Evolutionary conservation across 345 rosid genomes (phyloP).

Genomic region (Citrus medica): DNA sequence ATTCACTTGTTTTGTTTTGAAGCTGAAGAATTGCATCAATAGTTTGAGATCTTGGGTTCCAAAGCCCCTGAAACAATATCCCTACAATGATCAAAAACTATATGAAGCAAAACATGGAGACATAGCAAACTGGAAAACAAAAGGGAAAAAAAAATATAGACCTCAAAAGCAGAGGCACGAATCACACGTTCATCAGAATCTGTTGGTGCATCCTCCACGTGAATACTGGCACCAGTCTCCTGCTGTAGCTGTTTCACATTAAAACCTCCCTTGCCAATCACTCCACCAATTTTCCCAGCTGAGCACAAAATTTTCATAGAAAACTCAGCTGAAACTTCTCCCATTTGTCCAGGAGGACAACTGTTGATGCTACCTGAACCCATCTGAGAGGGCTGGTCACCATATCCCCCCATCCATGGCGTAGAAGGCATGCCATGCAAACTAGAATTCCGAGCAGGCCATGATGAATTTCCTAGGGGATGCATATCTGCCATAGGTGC

Average conservation of each 20-base stretch:
- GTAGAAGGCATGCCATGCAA: slow-evolving; percentile 28
- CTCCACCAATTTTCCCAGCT: slow-evolving; percentile 53
- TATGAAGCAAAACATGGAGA: slow-evolving; percentile 5
- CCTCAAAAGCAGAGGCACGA: slow-evolving; percentile 53
- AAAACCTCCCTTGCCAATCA: slow-evolving; percentile 62
- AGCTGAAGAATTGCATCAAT: slow-evolving; percentile 59
- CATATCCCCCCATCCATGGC: slow-evolving; percentile 32
- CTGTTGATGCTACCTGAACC: slow-evolving; percentile 30
- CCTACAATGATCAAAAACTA: slow-evolving; percentile 22
- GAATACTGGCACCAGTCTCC: slow-evolving; percentile 55
- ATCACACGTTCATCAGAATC: slow-evolving; percentile 51
- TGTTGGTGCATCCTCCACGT: slow-evolving; percentile 45
- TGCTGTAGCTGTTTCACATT: slow-evolving; percentile 45
- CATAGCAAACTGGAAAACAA: not conserved
- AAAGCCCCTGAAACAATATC: slow-evolving; percentile 35
- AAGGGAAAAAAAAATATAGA: slow-evolving; percentile 13
- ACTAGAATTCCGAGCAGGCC: slow-evolving; percentile 31
- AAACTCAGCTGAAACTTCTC: slow-evolving; percentile 51
- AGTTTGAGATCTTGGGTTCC: slow-evolving; percentile 47
- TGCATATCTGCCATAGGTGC: slow-evolving; percentile 27
- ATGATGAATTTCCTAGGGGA: slow-evolving; percentile 30
- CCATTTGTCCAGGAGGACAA: slow-evolving; percentile 35
- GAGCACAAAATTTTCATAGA: slow-evolving; percentile 53
- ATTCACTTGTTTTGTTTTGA: slow-evolving; percentile 47
- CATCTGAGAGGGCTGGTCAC: slow-evolving; percentile 27